Evolutionary conservation across 1,284 basidiomycete genomes (phyloP).

Genomic region (Inonotus hispidus): DNA sequence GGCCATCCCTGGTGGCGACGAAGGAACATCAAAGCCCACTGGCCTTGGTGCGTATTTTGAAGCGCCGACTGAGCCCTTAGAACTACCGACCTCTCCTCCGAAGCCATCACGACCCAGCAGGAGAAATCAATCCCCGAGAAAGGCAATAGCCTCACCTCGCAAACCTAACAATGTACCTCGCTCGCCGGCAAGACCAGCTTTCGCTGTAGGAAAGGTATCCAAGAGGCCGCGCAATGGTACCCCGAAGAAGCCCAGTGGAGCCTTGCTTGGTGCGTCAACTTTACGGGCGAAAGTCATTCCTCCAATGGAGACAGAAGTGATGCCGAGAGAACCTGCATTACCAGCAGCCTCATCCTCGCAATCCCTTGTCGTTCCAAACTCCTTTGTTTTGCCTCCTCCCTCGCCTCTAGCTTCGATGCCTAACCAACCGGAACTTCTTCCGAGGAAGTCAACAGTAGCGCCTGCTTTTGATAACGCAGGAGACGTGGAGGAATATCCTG

Average conservation of each 20-base stretch:
- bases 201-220: slow-evolving; percentile 13
- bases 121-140: slow-evolving; percentile 37
- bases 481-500: not conserved
- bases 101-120: slow-evolving; percentile 22
- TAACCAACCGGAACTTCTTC: slow-evolving; percentile 8
- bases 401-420: slow-evolving; percentile 16
- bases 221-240: slow-evolving; percentile 8
- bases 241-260: slow-evolving; percentile 4
- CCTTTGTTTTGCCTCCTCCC: slow-evolving; percentile 18
- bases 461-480: slow-evolving; percentile 1
- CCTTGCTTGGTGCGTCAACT: slow-evolving; percentile 13
- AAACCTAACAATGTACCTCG: not conserved
- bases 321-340: slow-evolving; percentile 2
- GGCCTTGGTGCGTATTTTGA: slow-evolving; percentile 19
- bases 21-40: not conserved
- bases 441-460: slow-evolving; percentile 1
- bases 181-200: slow-evolving; percentile 11
- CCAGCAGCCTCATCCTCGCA: slow-evolving; percentile 5
- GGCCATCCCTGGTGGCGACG: slow-evolving; percentile 13
- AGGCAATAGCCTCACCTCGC: slow-evolving; percentile 18
- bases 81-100: slow-evolving; percentile 4
- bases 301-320: slow-evolving; percentile 16
- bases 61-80: slow-evolving; percentile 16
- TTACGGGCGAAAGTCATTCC: slow-evolving; percentile 15
- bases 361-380: slow-evolving; percentile 14